A percentile compares a stretch with the other conserved stretches of the same genome.
Evolutionary conservation across 495 filamentous ascomycete species (phyloP).

Genomic region (Neurospora discreta): DNA sequence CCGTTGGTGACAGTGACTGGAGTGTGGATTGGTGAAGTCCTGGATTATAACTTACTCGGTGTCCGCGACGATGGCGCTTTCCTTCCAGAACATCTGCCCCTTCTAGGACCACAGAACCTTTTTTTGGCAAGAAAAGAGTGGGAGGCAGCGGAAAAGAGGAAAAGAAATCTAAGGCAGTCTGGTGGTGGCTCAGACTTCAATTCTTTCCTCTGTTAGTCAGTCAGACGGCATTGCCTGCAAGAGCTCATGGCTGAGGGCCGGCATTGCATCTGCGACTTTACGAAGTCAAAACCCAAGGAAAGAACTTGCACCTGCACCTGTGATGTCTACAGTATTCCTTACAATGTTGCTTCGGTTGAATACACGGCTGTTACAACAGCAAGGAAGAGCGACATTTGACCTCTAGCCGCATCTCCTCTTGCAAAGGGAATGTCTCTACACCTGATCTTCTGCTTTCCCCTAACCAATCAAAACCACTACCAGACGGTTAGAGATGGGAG

Average conservation of each 20-base stretch:
- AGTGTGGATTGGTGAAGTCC: neutral
- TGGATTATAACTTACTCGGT: neutral
- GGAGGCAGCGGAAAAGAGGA: too few relatives aligned
- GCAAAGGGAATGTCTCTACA: neutral
- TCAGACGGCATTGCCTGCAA: neutral
- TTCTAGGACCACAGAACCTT: neutral
- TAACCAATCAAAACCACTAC: neutral
- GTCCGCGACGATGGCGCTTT: neutral
- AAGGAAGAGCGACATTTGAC: neutral
- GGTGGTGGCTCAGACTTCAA: neutral
- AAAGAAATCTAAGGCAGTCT: neutral
- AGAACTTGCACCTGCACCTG: neutral
- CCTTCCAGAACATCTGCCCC: neutral
- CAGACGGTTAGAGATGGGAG: neutral
- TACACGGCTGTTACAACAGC: neutral
- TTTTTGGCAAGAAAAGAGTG: neutral
- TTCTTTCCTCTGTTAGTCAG: neutral
- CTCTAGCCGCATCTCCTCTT: neutral
- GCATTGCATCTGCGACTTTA: neutral
- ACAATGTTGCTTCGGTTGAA: neutral
- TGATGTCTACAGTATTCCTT: too few relatives aligned
- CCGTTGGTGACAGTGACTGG: neutral
- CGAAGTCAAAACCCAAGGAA: neutral
- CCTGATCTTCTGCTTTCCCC: neutral
- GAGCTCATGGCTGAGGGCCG: neutral